Conservation (phyloP, 805 yeast genomes). For the Ogataea naganishii region DNA sequence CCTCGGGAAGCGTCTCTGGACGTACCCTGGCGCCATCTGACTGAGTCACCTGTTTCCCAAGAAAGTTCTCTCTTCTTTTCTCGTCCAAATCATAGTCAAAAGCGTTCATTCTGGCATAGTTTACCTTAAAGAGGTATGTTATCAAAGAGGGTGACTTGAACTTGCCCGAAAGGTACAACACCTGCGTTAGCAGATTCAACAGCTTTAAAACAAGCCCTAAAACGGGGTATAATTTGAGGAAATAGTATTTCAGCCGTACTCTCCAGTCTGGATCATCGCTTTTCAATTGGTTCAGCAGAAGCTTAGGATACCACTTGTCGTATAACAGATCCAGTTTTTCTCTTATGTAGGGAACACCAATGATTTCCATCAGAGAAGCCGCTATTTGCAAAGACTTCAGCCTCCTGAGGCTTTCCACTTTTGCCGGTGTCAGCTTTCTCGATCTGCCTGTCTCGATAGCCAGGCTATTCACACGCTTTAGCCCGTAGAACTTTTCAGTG, state of each 20-base stretch:
- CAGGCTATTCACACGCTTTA: conserved; percentile 47
- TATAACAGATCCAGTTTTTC: conserved; percentile 61
- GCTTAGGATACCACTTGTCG: conserved; percentile 54
- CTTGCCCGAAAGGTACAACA: conserved; percentile 60
- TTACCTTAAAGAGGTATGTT: conserved; percentile 52
- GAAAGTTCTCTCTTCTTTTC: conserved; percentile 7
- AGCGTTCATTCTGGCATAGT: conserved; percentile 53
- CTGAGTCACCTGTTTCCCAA: conserved; percentile 4
- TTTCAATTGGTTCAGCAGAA: conserved; percentile 38
- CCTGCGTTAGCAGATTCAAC: conserved; percentile 45
- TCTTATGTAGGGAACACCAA: conserved; percentile 58
- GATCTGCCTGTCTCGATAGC: conserved; percentile 5
- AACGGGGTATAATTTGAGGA: conserved; percentile 56
- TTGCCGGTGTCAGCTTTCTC: conserved; percentile 5
- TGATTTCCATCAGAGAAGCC: conserved; percentile 48
- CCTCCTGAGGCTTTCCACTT: conserved; percentile 41
- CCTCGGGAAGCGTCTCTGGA: conserved; percentile 34
- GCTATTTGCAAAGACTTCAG: conserved; percentile 44
- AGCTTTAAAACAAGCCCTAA: conserved; percentile 37
- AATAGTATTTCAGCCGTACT: conserved; percentile 25
- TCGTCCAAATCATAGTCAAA: conserved; percentile 38
- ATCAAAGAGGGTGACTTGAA: conserved; percentile 55
- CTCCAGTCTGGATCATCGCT: conserved; percentile 17
- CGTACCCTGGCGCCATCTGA: conserved; percentile 21
- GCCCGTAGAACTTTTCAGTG: conserved; percentile 87